Evolutionary conservation across 176 grass and related monocot genomes (phyloP), one percentile per base, ranked within the genome.

Genomic region (Neostapfia colusana): DNA sequence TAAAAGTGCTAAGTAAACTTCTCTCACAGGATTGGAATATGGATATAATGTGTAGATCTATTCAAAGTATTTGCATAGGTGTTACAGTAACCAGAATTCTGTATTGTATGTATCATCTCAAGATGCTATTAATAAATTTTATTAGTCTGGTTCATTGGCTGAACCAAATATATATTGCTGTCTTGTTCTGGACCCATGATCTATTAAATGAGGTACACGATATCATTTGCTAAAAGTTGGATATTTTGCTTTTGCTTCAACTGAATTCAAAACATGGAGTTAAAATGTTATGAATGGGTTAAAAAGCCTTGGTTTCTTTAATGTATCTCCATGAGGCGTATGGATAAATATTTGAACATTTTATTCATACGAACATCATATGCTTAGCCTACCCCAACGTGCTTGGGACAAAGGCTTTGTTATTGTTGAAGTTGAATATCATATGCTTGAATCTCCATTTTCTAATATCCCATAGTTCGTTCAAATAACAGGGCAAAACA

Each of bases 21-120:
- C 6, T 68, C n/a, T 18, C 3, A 5, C 54, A 54, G 8, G 18
- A 63, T 69, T 50, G 15, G 1, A 63, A 77, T 40, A 62, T 31
- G 28, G 41, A 17, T 73, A 50, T 65, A 41, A 8, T 27, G 25
- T 50, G 44, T 27, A 67, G 59, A 26, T 78, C 36, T 51, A 63
- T 81, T 76, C 28, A 63, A 59, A 45, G 17, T 74, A 16, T 58
- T 85, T 67, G 41, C 27, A 53, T 70, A 53, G 13, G 46, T 50
- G 8, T 26, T 27, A 12, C 41, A 54, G 53, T 62, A 65, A 53
- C 62, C 13, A 4, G 17, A 53, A 28, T 51, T 71, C 23, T 20
- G 38, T 49, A 59, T 66, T 70, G 10, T 37, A 70, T 13, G 49
- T 13, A 5, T 31, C 23, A 45, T 76, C 5, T 41, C 23, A 71